Percentiles rank a stretch among this genome's conserved stretches.
Conservation (phyloP, 2,329 filamentous ascomycete genomes). For the Colletotrichum lini region DNA sequence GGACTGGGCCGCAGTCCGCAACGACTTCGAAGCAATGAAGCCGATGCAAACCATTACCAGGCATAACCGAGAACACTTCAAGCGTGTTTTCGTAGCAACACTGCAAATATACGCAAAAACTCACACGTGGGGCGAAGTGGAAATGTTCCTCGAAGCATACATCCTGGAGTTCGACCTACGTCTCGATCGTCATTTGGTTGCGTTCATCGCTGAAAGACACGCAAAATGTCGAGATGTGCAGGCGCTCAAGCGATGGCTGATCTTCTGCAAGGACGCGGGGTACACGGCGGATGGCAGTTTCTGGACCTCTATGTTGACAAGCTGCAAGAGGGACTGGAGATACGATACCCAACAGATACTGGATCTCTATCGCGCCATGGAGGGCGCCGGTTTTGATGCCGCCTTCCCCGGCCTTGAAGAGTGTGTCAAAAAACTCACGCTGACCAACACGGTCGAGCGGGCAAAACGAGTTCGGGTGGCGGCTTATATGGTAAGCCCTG, state of each 20-base stretch:
- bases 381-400: constrained; percentile 45
- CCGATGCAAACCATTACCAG: constrained; percentile 38
- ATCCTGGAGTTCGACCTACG: constrained; percentile 53
- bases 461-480: constrained; percentile 41
- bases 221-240: constrained; percentile 55
- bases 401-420: constrained; percentile 40
- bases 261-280: constrained; percentile 53
- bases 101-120: constrained; percentile 56
- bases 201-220: constrained; percentile 60
- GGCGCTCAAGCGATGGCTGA: constrained; percentile 58
- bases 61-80: constrained; percentile 44
- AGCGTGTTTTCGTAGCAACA: constrained; percentile 54
- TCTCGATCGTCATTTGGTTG: constrained; percentile 55
- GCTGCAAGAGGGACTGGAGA: constrained; percentile 56
- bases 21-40: constrained; percentile 50
- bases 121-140: constrained; percentile 57
- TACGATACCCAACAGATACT: constrained; percentile 54
- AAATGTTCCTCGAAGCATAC: constrained; percentile 57
- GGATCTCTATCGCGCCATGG: constrained; percentile 51
- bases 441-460: constrained; percentile 33
- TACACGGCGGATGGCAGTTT: constrained; percentile 56
- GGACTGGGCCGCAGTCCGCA: constrained; percentile 58
- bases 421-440: constrained; percentile 11
- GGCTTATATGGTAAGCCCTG: constrained; percentile 43
- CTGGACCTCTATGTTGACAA: constrained; percentile 56